phyloP scores from a whole-genome alignment of 208 protist species.

The Novymonas esmeraldas region DNA sequence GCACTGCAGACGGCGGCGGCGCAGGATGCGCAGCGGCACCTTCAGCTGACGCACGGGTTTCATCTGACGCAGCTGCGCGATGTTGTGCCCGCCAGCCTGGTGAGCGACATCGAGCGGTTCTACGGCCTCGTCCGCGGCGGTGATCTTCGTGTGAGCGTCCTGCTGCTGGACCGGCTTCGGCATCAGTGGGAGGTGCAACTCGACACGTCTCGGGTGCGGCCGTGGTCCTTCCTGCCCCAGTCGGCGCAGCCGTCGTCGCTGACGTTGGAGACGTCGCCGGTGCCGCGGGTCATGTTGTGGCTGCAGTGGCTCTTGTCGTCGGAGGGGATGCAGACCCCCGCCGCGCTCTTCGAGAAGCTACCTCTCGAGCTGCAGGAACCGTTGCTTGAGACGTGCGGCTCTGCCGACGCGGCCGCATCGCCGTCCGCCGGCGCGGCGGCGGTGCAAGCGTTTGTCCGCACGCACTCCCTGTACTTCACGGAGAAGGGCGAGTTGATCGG shows the following conservation, averaged over 20 bases:
- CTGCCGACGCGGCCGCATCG: no score
- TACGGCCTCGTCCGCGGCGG: conserved; percentile 24
- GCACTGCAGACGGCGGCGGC: conserved; percentile 12
- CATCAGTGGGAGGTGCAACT: conserved; percentile 86
- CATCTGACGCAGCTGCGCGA: conserved; percentile 43
- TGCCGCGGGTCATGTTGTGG: conserved; percentile 58
- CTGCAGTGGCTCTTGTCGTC: conserved; percentile 28
- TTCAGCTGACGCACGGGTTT: conserved; percentile 28
- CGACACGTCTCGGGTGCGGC: conserved; percentile 38
- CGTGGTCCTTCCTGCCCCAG: conserved; percentile 62
- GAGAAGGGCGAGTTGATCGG: conserved; percentile 39
- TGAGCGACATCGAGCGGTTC: conserved; percentile 39
- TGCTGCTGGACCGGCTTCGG: conserved; percentile 83
- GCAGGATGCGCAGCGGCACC: background rate
- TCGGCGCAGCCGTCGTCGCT: conserved; percentile 75
- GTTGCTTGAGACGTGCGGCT: conserved; percentile 33
- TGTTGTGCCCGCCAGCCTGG: conserved; percentile 36
- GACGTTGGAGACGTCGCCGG: conserved; percentile 74
- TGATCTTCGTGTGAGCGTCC: conserved; percentile 35
- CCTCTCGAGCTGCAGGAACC: conserved; percentile 28
- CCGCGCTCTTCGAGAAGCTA: conserved; percentile 38
- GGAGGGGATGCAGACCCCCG: conserved; percentile 33
- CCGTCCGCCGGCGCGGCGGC: background rate
- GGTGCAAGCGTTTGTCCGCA: conserved; percentile 46
- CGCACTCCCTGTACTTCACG: conserved; percentile 74